phyloP scores from a whole-genome alignment of 257 asterid species.

The Anisodus tanguticus region DNA sequence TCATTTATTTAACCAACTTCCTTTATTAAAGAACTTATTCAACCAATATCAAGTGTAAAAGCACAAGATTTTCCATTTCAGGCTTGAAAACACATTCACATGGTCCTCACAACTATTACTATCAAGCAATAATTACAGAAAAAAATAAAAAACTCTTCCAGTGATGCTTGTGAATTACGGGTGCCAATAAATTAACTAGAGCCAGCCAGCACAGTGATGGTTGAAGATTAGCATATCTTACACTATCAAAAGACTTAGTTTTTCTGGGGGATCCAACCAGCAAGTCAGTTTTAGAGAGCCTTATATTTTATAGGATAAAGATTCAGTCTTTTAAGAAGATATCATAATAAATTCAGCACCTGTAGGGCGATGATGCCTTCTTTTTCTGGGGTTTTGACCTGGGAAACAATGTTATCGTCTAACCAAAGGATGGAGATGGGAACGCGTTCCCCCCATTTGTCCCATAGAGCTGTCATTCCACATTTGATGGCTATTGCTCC shows the following conservation, averaged over 20 bases:
- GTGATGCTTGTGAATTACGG: neutral
- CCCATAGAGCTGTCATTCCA: constrained; percentile 99
- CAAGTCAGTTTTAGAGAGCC: neutral
- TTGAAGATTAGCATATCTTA: neutral
- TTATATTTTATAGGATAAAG: neutral
- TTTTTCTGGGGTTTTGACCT: constrained; percentile 77
- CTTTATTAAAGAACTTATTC: neutral
- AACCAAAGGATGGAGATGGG: constrained; percentile 84
- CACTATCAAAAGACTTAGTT: neutral
- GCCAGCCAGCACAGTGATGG: neutral
- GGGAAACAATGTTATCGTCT: constrained; percentile 90
- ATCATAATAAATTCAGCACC: constrained; percentile 36
- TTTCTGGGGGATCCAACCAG: neutral
- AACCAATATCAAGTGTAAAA: constrained; percentile 16
- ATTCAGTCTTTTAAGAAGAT: neutral
- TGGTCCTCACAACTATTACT: neutral
- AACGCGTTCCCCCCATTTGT: constrained; percentile 89
- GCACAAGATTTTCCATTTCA: neutral
- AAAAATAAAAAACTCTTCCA: neutral
- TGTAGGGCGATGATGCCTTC: constrained; percentile 85
- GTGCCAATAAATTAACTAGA: neutral
- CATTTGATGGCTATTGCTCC: constrained; percentile 92
- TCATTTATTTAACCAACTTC: neutral
- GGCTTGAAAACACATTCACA: neutral
- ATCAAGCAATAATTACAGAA: neutral